Base-by-base conservation (phyloP, 2,329 filamentous ascomycete species). In the Trichoderma atrobrunneum region DNA sequence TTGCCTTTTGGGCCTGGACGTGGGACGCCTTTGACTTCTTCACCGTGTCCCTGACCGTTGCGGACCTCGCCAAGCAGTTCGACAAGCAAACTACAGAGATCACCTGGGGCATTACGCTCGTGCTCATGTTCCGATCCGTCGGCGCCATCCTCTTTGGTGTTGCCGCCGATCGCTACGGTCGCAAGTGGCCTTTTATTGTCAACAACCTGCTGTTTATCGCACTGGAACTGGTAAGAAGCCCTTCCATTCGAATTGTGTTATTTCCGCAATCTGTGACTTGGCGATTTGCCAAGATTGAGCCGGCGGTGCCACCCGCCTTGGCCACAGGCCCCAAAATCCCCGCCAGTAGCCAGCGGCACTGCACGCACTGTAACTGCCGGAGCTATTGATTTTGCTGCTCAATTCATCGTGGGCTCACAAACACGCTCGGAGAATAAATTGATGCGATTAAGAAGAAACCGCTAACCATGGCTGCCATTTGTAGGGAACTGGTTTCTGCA, bases 171-270 rank as follows among this genome's bases (percentile, higher is more conserved):
- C 83, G 86, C 43, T 90, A 87, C 74, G 88, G 88, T 5, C 82
- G 88, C 62, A 89, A 88, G 78, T 93, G 92, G 90, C 92, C 92
- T 1, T 93, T 94, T 83, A 86, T 94, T 16, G 78, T 92, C 72
- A 94, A 94, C 81, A 92, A 94, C 81, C 73, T 93, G 26, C 84
- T 95, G 24, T 89, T 95, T 72, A 91, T 93, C 48, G 79, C 90
- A 7, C 85, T 95, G 11, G 92, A 95, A 80, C 85, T 94, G 77
- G 91, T 91, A 77, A 81, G 84, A 79, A n/a, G 21, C 5, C 36
- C 21, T 24, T 7, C 36, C 21, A 18, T 18, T n/a, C 30, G 8
- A 26, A 24, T 56, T 3, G 39, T 43, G 39, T 18, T 48, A 34
- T 56, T n/a, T 69, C 11, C 28, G 28, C 12, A 16, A 24, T 32